Base-by-base conservation (phyloP, 192 early-diverging fungal genomes). In the Backusella luteola region DNA sequence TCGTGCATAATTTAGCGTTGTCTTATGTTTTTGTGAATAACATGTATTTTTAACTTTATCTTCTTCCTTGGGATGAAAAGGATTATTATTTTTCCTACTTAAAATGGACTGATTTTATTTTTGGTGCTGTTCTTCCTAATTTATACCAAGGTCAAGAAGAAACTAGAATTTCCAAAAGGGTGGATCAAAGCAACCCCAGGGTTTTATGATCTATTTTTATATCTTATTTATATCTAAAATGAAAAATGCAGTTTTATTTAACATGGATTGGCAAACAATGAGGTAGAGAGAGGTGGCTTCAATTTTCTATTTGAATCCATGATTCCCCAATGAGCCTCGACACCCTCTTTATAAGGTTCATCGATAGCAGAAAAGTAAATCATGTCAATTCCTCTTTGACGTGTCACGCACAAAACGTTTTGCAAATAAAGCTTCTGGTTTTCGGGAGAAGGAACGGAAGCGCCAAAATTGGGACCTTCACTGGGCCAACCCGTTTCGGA, bases 401-500 rank as follows among this genome's bases (percentile, higher is more conserved):
- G 78, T 34, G 85, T 86, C 12, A 82, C 79, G 70, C 87, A 88
- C 23, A 86, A 80, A 34, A 88, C 85, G 42, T 87, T 81, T 26
- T 71, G 66, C 73, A 56, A 74, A 66, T 80, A 77, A 66, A 77
- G 77, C 71, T 87, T 78, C 73, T 86, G 81, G 74, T 89, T 89
- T 17, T 80, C 68, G 21, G 84, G 77, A 6, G 88, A 87, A 4
- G 88, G 82, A 36, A 79, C 84, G 6, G 87, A 79, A 5, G 69
- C 73, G 0, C 79, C 86, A 75, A 74, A 88, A 75, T 85, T 87
- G 72, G 73, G 75, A 23, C 89, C 89, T 11, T 46, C 75, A 69
- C 83, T 80, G 42, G 89, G 89, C 89, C 89, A 90, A 56, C 89
- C 89, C 49, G 89, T 90, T 79, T 90, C 89, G 56, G 87, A 85